A percentile compares a stretch with the other conserved stretches of the same genome.
These are phyloP conservation scores for Niveomyces coronatus DNA, from an alignment of 2,329 filamentous ascomycete genomes.

Conservation along the genomic window DNA sequence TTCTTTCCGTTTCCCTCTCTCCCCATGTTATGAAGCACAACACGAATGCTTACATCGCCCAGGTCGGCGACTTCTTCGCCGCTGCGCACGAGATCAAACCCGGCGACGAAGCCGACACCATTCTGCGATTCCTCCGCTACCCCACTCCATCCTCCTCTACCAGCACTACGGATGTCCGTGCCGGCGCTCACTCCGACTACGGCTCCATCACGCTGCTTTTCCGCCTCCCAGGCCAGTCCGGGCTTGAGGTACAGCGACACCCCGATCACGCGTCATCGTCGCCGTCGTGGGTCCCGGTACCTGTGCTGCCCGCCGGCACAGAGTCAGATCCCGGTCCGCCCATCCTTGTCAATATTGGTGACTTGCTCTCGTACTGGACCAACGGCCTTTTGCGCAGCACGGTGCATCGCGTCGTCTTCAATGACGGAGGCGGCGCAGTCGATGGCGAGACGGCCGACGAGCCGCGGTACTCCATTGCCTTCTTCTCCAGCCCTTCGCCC, in stretches of 20 bases:
- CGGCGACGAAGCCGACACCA: slow-evolving; percentile 41
- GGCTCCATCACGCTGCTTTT: slow-evolving; percentile 67
- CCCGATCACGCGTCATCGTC: slow-evolving; percentile 27
- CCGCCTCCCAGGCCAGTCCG: slow-evolving; percentile 73
- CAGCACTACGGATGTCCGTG: slow-evolving; percentile 58
- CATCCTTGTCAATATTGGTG: slow-evolving; percentile 69
- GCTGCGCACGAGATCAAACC: slow-evolving; percentile 35
- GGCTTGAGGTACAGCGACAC: slow-evolving; percentile 67
- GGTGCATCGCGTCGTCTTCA: slow-evolving; percentile 83
- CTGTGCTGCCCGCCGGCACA: slow-evolving; percentile 52
- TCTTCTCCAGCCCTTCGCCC: slow-evolving; percentile 56
- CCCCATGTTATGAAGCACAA: not conserved
- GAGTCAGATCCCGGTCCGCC: slow-evolving; percentile 53
- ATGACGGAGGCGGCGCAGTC: slow-evolving; percentile 21
- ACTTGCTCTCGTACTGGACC: slow-evolving; percentile 77
- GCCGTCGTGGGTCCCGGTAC: slow-evolving; percentile 58
- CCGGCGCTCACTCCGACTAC: slow-evolving; percentile 89
- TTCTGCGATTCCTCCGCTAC: slow-evolving; percentile 64
- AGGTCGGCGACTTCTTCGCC: slow-evolving; percentile 45
- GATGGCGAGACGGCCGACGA: slow-evolving; percentile 37
- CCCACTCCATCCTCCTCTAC: slow-evolving; percentile 40
- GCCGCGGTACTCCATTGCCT: slow-evolving; percentile 55
- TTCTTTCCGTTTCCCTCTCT: slow-evolving; percentile 5
- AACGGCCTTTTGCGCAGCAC: slow-evolving; percentile 78
- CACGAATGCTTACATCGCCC: not conserved